Percentiles rank a stretch among this genome's conserved stretches.
Evolutionary conservation across 139 green algal genomes (phyloP).

Genomic region (Raphidocelis subcapitata): DNA sequence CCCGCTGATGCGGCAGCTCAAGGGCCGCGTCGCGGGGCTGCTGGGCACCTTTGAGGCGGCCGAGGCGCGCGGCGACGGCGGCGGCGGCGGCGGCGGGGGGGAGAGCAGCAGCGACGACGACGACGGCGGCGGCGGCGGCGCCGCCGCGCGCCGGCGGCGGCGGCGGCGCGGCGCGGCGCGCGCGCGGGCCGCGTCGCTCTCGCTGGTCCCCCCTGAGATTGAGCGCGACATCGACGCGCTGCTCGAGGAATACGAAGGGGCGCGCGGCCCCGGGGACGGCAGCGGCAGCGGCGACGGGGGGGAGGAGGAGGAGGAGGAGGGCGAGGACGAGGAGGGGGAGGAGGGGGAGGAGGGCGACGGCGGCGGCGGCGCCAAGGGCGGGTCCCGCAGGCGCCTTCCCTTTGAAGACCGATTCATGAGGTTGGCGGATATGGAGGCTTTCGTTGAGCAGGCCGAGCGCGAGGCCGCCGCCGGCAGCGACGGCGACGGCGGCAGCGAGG

Average conservation of each 20-base stretch:
- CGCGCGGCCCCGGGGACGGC: constrained; percentile 4
- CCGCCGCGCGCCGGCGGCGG: background rate
- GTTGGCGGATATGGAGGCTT: constrained; percentile 86
- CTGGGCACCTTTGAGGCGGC: background rate
- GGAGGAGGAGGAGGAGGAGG: constrained; percentile 8
- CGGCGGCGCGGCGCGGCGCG: background rate
- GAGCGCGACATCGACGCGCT: constrained; percentile 37
- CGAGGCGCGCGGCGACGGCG: background rate
- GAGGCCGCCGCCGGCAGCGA: constrained; percentile 35
- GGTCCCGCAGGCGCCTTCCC: constrained; percentile 9
- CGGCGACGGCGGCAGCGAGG: background rate
- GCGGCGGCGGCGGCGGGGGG: no score
- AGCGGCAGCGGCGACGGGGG: constrained; percentile 6
- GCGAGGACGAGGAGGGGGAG: background rate
- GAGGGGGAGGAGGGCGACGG: constrained; percentile 4
- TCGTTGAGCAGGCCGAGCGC: constrained; percentile 83
- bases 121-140: background rate
- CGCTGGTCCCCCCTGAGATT: constrained; percentile 39
- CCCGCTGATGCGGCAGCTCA: constrained; percentile 1
- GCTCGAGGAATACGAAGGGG: constrained; percentile 10
- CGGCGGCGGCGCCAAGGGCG: background rate
- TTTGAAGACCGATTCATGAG: constrained; percentile 61
- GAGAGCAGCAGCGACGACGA: background rate
- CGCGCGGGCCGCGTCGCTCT: no score
- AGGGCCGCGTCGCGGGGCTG: no score